Conservation (phyloP, 371 early-diverging fungal genomes). For the Encephalitozoon hellem region DNA sequence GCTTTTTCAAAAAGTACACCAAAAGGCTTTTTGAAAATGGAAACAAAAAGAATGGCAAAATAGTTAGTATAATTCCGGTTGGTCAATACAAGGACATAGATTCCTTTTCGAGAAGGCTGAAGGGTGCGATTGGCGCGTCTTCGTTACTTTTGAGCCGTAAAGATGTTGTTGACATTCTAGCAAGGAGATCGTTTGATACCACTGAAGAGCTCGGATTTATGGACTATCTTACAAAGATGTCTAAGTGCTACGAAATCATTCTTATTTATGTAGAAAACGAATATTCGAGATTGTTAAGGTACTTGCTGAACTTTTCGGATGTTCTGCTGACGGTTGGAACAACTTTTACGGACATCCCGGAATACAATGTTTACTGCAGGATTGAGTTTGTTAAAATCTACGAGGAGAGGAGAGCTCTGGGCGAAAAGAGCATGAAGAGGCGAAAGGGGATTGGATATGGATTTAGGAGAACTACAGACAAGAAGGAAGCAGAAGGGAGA, state of each 20-base stretch:
- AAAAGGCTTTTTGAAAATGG: not conserved
- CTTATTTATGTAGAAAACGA: constrained; percentile 41
- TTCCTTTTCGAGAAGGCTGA: constrained; percentile 14
- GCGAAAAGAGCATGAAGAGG: not conserved
- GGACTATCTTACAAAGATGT: constrained; percentile 28
- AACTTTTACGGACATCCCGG: not conserved
- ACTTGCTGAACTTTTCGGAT: constrained; percentile 8
- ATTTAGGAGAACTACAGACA: not conserved
- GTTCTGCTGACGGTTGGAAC: constrained; percentile 16
- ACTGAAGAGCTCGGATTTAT: constrained; percentile 22
- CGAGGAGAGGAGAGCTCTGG: not conserved
- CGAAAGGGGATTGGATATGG: not conserved
- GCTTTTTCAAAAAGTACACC: not conserved
- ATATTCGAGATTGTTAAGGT: constrained; percentile 6
- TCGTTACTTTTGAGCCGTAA: constrained; percentile 7
- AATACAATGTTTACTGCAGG: not conserved
- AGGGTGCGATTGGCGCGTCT: not conserved
- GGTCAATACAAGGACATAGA: not conserved
- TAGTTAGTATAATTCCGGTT: constrained; percentile 16
- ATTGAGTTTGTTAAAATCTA: constrained; percentile 24
- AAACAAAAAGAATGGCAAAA: not conserved
- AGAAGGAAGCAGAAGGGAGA: not conserved
- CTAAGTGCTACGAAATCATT: not conserved
- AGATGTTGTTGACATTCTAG: constrained; percentile 9
- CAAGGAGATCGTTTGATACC: constrained; percentile 5